These are phyloP conservation scores for Zymoseptoria brevis DNA, from an alignment of 2,329 filamentous ascomycete species.

Conservation along the genomic window DNA sequence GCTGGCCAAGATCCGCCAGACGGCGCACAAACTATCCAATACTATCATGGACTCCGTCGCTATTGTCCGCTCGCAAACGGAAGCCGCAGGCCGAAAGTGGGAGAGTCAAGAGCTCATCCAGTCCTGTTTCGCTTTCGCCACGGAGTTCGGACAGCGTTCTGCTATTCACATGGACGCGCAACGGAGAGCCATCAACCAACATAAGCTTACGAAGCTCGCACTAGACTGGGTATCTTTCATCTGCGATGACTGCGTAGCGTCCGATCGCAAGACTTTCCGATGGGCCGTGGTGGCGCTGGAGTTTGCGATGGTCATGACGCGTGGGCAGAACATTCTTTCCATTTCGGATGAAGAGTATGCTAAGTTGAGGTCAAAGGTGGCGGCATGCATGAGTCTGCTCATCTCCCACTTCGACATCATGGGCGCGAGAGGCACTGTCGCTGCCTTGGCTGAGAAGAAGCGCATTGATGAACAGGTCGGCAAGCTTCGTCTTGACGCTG, in stretches of 20 bases:
- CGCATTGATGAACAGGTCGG: constrained; percentile 71
- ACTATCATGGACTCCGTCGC: constrained; percentile 98
- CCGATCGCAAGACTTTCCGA: constrained; percentile 90
- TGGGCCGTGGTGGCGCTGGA: constrained; percentile 95
- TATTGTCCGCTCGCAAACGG: constrained; percentile 78
- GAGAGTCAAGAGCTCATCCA: constrained; percentile 95
- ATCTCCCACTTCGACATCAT: constrained; percentile 99
- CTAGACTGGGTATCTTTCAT: constrained; percentile 98
- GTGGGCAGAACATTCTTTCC: constrained; percentile 84
- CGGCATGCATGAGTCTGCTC: constrained; percentile 91
- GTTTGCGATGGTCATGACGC: constrained; percentile 95
- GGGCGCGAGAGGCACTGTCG: constrained; percentile 86
- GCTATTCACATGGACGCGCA: constrained; percentile 94
- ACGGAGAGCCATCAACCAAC: constrained; percentile 90
- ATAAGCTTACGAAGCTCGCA: constrained; percentile 85
- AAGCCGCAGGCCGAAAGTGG: constrained; percentile 46
- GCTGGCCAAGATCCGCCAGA: constrained; percentile 88
- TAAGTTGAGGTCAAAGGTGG: constrained; percentile 75
- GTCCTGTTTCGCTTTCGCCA: constrained; percentile 97
- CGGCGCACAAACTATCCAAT: constrained; percentile 92
- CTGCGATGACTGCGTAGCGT: constrained; percentile 89
- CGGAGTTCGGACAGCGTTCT: constrained; percentile 92
- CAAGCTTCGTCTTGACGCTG: constrained; percentile 69
- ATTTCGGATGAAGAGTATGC: constrained; percentile 84
- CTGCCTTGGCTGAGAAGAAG: constrained; percentile 88